phyloP scores from a whole-genome alignment of 345 rosid species.

The Alliaria petiolata region DNA sequence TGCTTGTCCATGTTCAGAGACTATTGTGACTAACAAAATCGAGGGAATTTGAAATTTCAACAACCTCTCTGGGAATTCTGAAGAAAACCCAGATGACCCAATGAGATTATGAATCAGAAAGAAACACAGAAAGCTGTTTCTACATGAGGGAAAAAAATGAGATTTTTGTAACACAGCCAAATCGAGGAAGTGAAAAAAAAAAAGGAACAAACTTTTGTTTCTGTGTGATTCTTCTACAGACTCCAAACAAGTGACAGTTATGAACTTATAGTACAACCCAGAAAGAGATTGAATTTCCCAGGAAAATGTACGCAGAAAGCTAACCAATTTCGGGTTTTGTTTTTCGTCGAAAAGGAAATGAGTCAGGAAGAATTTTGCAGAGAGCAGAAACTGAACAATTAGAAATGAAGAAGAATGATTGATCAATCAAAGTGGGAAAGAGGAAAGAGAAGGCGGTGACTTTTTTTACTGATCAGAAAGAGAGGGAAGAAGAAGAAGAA shows the following conservation, averaged over 20 bases:
- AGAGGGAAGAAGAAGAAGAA: background rate
- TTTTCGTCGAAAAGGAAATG: conserved; percentile 6
- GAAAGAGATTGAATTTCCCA: conserved; percentile 6
- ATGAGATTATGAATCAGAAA: conserved; percentile 8
- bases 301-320: conserved; percentile 5
- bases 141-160: background rate
- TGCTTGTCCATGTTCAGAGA: conserved; percentile 26
- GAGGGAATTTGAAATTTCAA: background rate
- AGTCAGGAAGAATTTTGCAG: background rate
- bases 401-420: conserved; percentile 7
- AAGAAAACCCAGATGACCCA: conserved; percentile 3
- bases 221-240: background rate
- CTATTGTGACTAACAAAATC: background rate
- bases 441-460: conserved; percentile 28
- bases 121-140: background rate
- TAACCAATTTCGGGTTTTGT: conserved; percentile 6
- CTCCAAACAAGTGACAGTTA: background rate
- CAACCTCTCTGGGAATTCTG: background rate
- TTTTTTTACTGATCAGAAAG: conserved; percentile 21
- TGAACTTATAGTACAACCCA: background rate
- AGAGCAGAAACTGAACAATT: conserved; percentile 6
- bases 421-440: conserved; percentile 32
- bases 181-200: background rate
- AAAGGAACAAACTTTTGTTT: background rate
- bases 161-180: background rate